Base-by-base conservation (phyloP, 1,284 basidiomycete genomes). In the Naganishia sp. region DNA sequence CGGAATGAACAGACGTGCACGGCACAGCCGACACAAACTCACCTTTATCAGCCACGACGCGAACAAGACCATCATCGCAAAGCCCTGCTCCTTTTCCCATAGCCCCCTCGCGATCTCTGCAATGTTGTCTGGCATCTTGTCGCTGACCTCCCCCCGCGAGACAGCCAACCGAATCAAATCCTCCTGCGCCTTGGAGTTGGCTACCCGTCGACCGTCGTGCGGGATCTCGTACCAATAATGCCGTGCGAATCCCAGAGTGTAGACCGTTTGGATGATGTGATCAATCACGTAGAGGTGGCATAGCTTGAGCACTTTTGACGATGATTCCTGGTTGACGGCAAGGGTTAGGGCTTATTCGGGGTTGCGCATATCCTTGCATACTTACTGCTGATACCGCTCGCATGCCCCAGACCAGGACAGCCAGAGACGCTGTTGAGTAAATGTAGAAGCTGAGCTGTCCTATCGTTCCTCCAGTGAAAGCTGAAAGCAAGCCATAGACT, bases 261-360 rank as follows among this genome's bases (percentile, higher is more conserved):
- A 98, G 6, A 89, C 82, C 0, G 93, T 92, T n/a, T 89, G 90
- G 71, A 99, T 83, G 69, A 96, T 80, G 79, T 99, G 94, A 80
- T 99, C 95, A 60, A 90, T 85, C 65, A 90, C 86, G 81, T 94
- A 98, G 31, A 94, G 81, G 77, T 99, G 94, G 0, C 95, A 90
- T 75, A 96, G 94, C 73, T 91, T 90, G 35, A 96, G 85, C 5
- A 89, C 87, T 68, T 89, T 86, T 71, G 87, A 87, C 1, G 92
- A 83, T 71, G 92, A 86, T 83, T 97, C 94, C 93, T 96, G 80
- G 55, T 50, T 50, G 66, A 54, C 61, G 55, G 11, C 17, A 25
- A 43, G 25, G 47, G 25, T 13, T 28, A 39, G 25, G 41, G 51
- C 39, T 32, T 28, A 9, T 15, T 46, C 4, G 9, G n/a, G 46